phyloP scores from a whole-genome alignment of 345 rosid genomes.

The Pistacia vera region DNA sequence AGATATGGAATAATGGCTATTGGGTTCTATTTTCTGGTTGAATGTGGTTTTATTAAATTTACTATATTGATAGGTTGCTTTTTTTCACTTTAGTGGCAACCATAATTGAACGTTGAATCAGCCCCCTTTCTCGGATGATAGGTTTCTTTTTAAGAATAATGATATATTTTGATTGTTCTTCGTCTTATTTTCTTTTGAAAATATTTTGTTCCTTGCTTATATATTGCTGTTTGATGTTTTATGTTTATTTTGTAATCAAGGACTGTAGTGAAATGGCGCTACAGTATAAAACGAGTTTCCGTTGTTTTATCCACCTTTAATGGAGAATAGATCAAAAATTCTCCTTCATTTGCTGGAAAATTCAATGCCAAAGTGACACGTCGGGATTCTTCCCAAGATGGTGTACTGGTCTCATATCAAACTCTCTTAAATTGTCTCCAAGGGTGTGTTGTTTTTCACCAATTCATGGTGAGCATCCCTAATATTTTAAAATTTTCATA shows the following conservation, averaged over 20 bases:
- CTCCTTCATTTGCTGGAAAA: conserved; percentile 9
- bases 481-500: too few species aligned
- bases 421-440: conserved; percentile 13
- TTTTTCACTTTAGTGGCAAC: neutral
- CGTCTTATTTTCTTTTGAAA: neutral
- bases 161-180: neutral
- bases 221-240: neutral
- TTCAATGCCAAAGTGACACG: conserved; percentile 7
- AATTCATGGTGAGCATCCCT: too few species aligned
- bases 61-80: neutral
- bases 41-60: too few species aligned
- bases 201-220: neutral
- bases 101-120: neutral
- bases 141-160: neutral
- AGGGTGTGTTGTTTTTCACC: too few species aligned
- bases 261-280: conserved; percentile 33
- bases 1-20: neutral
- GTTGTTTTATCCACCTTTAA: conserved; percentile 24
- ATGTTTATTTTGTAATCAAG: neutral
- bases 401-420: conserved; percentile 14
- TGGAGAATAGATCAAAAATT: conserved; percentile 26
- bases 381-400: conserved; percentile 23
- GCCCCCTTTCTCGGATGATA: neutral
- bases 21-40: too few species aligned
- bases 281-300: conserved; percentile 29